Evolutionary conservation across 2,329 filamentous ascomycete genomes (phyloP), one percentile per base, ranked within the genome.

Genomic region (Ophiostoma sp.): DNA sequence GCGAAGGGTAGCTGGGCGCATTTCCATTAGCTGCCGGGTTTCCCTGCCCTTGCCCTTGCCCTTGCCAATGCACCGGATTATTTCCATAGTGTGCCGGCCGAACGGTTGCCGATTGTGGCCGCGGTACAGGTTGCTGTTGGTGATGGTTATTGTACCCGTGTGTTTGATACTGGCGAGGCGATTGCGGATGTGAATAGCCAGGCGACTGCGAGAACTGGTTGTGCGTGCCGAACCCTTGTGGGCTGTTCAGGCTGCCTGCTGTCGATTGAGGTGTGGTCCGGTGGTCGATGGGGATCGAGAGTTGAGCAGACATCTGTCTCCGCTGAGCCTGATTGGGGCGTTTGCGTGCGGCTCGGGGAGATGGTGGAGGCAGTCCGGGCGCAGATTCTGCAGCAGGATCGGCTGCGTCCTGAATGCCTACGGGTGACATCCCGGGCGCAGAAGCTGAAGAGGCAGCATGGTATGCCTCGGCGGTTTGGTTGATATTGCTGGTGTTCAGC

Each of bases 261-360:
- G 77, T 71, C 20, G 76, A 73, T 23, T 76, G 72, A 68, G 76
- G 74, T 20, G 79, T 77, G 23, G 78, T 75, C 70, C 81, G 81
- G 15, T 81, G 77, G 71, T 87, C 84, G 68, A 89, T 81, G 4
- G 85, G 82, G 65, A 89, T 84, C 0, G 85, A 83, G 23, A 88
- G 75, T 73, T 89, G 84, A 4, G 86, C 82, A 70, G 82, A 87
- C 85, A 88, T 86, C 74, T 89, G 86, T 31, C 87, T 83, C 67
- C 87, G 82, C 74, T 89, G 85, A 1, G 87, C 87, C 75, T 90
- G 87, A 72, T 90, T 90, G 2, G 81, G 83, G 31, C 87, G 85
- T 74, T 83, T 87, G 74, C 80, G 80, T 68, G 74, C 48, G 8
- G 67, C 44, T 36, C 41, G 41, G 1, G 72, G 73, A 23, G 73